Percentiles rank a stretch among this genome's conserved stretches.
Conservation (phyloP, 441 rosid species). For the Lepidium campestre region DNA sequence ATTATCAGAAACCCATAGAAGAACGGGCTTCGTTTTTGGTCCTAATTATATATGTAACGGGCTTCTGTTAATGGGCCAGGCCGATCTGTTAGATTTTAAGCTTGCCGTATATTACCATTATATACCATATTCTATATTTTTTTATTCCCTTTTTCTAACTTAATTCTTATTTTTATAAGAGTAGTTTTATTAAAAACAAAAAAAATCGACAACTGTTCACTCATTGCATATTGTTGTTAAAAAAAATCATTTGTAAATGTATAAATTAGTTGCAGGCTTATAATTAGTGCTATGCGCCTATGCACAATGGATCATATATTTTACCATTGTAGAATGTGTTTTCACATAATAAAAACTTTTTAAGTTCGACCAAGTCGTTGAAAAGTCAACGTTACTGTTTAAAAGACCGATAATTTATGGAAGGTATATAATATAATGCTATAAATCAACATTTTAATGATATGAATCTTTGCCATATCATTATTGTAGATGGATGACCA, state of each 20-base stretch:
- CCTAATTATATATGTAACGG: neutral
- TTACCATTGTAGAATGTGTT: neutral
- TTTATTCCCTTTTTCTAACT: neutral
- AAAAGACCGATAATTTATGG: neutral
- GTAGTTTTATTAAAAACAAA: neutral
- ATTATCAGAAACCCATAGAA: neutral
- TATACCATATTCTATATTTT: neutral
- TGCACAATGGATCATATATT: neutral
- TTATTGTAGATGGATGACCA: too few species aligned
- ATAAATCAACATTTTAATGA: neutral
- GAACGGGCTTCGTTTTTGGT: too few species aligned
- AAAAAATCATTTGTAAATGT: neutral
- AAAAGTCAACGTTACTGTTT: neutral
- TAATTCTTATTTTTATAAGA: neutral
- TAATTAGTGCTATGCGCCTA: constrained; percentile 21
- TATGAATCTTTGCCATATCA: neutral
- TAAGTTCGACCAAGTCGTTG: neutral
- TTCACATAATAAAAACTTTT: neutral
- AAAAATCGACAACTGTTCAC: neutral
- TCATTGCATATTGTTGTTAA: neutral
- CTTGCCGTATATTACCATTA: too few species aligned
- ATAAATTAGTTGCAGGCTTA: neutral
- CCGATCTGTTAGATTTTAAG: neutral
- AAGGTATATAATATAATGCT: neutral
- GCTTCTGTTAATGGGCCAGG: neutral